Evolutionary conservation across 176 grass and related monocot genomes (phyloP).

Genomic region (Lolium perenne): DNA sequence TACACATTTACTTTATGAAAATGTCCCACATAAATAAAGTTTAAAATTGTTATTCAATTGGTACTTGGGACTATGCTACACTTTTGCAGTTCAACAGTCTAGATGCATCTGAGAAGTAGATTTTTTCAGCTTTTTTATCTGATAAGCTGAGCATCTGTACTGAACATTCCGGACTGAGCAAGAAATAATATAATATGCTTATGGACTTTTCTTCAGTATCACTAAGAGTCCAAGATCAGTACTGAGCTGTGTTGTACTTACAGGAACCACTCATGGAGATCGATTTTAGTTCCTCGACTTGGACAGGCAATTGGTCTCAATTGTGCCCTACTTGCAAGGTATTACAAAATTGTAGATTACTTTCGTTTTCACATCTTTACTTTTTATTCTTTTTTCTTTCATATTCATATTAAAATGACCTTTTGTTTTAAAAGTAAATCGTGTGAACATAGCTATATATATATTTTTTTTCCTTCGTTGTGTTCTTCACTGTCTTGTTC

Average conservation of each 20-base stretch:
- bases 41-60: conserved; percentile 33
- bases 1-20: conserved; percentile 15
- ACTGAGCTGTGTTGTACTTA: conserved; percentile 38
- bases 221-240: conserved; percentile 8
- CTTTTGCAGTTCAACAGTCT: not conserved
- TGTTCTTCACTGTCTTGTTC: conserved; percentile 22
- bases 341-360: conserved; percentile 28
- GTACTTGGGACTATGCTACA: conserved; percentile 11
- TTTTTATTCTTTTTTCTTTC: conserved; percentile 1
- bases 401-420: conserved; percentile 20
- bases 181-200: conserved; percentile 19
- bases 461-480: not conserved
- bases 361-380: conserved; percentile 19
- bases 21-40: conserved; percentile 18
- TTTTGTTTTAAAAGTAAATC: conserved; percentile 7
- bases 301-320: conserved; percentile 95
- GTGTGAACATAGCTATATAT: conserved; percentile 7
- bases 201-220: conserved; percentile 27
- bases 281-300: conserved; percentile 78
- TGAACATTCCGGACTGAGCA: conserved; percentile 22
- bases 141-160: conserved; percentile 14
- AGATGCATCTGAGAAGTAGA: conserved; percentile 24
- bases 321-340: conserved; percentile 97
- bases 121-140: conserved; percentile 22
- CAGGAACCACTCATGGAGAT: conserved; percentile 90